A percentile compares a stretch with the other conserved stretches of the same genome.
Conservation (phyloP, 805 yeast genomes). For the Saccharomycopsis sp. region DNA sequence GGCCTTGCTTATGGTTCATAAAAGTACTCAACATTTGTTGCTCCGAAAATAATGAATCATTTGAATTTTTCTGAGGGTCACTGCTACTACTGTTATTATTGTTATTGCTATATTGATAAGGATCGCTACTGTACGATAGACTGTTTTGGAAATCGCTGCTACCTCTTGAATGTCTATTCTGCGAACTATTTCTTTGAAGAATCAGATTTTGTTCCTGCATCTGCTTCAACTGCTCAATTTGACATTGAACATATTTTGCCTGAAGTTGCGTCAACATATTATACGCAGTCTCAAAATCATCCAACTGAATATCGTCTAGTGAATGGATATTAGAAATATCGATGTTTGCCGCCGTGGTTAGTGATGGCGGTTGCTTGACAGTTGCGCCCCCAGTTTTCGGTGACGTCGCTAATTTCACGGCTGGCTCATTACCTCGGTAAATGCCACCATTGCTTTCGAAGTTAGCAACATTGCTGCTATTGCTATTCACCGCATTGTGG, state of each 20-base stretch:
- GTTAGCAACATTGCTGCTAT: too few species aligned
- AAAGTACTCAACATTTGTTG: too few species aligned
- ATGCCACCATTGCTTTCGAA: too few species aligned
- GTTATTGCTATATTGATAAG: not conserved
- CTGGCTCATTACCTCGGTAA: too few species aligned
- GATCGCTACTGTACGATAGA: not conserved
- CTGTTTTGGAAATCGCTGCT: not conserved
- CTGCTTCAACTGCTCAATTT: constrained; percentile 16
- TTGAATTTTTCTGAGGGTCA: too few species aligned
- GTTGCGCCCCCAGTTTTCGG: not conserved
- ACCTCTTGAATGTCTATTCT: too few species aligned
- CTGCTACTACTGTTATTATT: not conserved
- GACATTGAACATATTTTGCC: constrained; percentile 11
- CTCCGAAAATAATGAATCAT: too few species aligned
- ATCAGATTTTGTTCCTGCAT: constrained; percentile 14
- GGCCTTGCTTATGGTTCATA: not conserved
- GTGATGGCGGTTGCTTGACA: not conserved
- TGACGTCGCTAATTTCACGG: too few species aligned
- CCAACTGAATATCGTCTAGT: constrained; percentile 14
- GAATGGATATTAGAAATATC: constrained; percentile 11
- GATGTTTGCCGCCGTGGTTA: not conserved
- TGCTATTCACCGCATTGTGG: too few species aligned
- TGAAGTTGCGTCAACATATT: constrained; percentile 12
- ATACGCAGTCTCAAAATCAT: constrained; percentile 20
- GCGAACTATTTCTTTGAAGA: too few species aligned